Base-by-base conservation (phyloP, 148 eudicot genomes). In the Persicaria maculosa region DNA sequence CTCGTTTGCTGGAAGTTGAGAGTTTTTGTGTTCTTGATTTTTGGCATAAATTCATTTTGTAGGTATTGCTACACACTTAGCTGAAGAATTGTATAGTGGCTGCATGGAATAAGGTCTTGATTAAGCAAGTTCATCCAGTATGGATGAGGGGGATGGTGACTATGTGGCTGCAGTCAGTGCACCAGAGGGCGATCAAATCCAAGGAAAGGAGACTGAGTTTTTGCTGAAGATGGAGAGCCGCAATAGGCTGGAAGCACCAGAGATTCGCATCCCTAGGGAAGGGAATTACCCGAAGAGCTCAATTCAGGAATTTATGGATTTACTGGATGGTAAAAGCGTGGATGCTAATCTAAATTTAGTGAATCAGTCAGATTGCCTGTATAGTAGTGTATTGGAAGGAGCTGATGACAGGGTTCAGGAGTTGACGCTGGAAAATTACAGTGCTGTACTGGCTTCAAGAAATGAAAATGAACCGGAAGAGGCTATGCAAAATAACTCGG, bases 391-490 rank as follows among this genome's bases (percentile, higher is more conserved):
- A 67, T 76, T 58, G 44, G 89, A 80, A 78, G 78, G 76, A 20
- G 76, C 80, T 12, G 90, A 85, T 57, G 82, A 50, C 65, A 86
- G 85, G 81, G 89, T 90, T 82, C 88, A 87, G 67, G 98, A 93
- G 83, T 81, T 93, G 74, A 86, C 90, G 45, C 72, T 87, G 46
- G 79, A 77, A 65, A 84, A 79, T 77, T 83, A 75, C 67, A 76
- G 68, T 79, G 77, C 84, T 71, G 72, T 77, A 31, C 79, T 83
- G 9, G 79, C 79, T 68, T 69, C 75, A 75, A 79, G 84, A 47
- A 79, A 54, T 50, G 84, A 75, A 45, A 83, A 80, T 67, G 88
- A 84, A 50, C 73, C 74, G 68, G 69, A 75, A 74, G 88, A 84
- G 45, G 73, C 74, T 20, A 68, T 76, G 72, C 81, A 76, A 50